Base-by-base conservation (phyloP, 129 eudicot genomes). In the Mikania micrantha region DNA sequence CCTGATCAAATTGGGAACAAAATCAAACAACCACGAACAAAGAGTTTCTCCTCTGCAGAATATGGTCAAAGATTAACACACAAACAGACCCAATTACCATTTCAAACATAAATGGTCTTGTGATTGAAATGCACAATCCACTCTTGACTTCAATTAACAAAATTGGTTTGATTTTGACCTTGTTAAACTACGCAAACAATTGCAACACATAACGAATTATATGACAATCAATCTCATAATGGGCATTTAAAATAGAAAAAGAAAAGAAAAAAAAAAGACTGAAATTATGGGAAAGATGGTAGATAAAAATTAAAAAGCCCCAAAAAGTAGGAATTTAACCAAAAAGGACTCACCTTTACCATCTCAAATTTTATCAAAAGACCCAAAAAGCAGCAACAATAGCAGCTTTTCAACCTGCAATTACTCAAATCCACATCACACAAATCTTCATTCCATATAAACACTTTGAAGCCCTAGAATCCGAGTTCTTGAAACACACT, bases 311-410 rank as follows among this genome's bases (percentile, higher is more conserved):
- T 28, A 32, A 32, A 32, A 22, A 20, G 13, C 11, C 34, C 11
- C 29, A 31, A 34, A 75, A 56, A 31, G 35, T 27, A 67, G 63
- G 44, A 58, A 75, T 48, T 48, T 59, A 24, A 60, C 72, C 9
- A 53, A 56, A 61, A 67, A 82, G 19, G 62, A 69, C 85, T 74
- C 72, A 84, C 95, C 91, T 88, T 84, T 70, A 82, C 77, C 38
- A 59, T 44, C 49, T 56, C 25, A 77, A 77, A 82, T 63, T 73
- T 77, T 73, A 76, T 74, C 27, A 74, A 75, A 81, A 83, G 54
- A 35, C 65, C 74, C 77, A 66, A 66, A 66, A 84, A 73, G 75
- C 64, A 74, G 60, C 19, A 66, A 20, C 52, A 74, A 41, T n/a
- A 72, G 76, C 84, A 77, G 81, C 91, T 73, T 76, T 67, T 44